Evolutionary conservation across 73 alveolate genomes (phyloP).

Genomic region (Blepharisma japonicum): DNA sequence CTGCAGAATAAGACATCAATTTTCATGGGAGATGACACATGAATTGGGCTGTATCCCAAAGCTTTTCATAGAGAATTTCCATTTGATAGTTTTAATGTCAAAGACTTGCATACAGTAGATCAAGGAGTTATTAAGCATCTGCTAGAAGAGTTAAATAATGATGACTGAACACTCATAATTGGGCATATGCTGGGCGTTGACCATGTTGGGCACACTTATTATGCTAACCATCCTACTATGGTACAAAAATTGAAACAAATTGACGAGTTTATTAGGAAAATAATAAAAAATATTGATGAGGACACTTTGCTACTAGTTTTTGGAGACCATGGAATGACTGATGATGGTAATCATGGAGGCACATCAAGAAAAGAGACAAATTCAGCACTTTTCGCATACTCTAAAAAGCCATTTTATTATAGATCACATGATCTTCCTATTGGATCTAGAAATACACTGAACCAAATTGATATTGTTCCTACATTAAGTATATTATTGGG

Average conservation of each 20-base stretch:
- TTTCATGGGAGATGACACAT: constrained; percentile 69
- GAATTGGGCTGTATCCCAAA: constrained; percentile 57
- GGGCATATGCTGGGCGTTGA: constrained; percentile 75
- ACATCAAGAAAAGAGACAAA: constrained; percentile 44
- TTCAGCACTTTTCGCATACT: constrained; percentile 50
- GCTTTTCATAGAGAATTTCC: constrained; percentile 41
- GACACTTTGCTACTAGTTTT: constrained; percentile 44
- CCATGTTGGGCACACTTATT: constrained; percentile 71
- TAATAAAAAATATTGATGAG: constrained; percentile 43
- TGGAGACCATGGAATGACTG: constrained; percentile 86
- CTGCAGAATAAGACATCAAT: constrained; percentile 33
- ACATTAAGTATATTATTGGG: constrained; percentile 41
- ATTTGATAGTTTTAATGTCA: constrained; percentile 54
- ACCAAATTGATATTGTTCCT: constrained; percentile 44
- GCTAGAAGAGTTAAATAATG: constrained; percentile 27
- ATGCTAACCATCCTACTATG: constrained; percentile 44
- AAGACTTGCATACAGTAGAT: constrained; percentile 65
- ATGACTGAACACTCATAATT: constrained; percentile 34
- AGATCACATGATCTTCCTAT: not conserved
- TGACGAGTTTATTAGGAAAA: constrained; percentile 37
- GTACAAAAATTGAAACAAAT: constrained; percentile 47
- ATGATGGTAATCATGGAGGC: constrained; percentile 78
- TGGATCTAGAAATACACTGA: not conserved
- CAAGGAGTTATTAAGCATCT: constrained; percentile 30
- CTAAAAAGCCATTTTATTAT: constrained; percentile 34